Base-by-base conservation (phyloP, 208 protist genomes). In the Tetramitus jugosus region DNA sequence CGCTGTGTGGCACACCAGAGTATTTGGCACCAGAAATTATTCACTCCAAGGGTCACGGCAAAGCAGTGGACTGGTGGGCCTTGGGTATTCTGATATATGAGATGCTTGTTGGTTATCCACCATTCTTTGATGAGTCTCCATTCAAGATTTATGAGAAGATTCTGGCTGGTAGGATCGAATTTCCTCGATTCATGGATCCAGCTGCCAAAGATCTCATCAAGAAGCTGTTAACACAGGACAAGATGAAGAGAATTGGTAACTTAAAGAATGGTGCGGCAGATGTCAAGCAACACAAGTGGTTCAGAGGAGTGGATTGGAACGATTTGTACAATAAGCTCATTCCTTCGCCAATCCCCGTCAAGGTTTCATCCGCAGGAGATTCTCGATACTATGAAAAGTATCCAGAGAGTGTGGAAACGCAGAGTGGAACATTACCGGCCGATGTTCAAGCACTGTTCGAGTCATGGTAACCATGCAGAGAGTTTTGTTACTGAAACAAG, bases 221-320 rank as follows among this genome's bases (percentile, higher is more conserved):
- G 39, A 6, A 81, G 69, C 64, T 93, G 39, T 84, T 92, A 45
- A 84, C 68, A 23, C 77, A 72, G n/a, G 89, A 93, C 76, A 82
- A 77, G n/a, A 89, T 85, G 37, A 83, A 88, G 77, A 79, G 90
- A 43, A 75, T 93, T 0, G 96, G 96, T 62, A 90, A 76, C 33
- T 81, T 94, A 39, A 89, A 93, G 69, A 83, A 83, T 49, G 95
- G 95, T 2, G 89, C 88, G 10, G 78, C 91, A 46, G 95, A 98
- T 80, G 90, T 99, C 75, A 97, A 96, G 84, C 81, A 87, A 68
- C 96, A 98, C 87, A 92, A 93, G 72, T 99, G 94, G 86, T 99
- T 97, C 84, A 84, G 78, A 53, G 89, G 89, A 43, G 90, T 99
- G 20, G 91, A 98, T 84, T 98, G 95, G 87, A 69, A 60, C 29